Evolutionary conservation across 305 asterid species (phyloP), one percentile per base, ranked within the genome.

Genomic region (Euphrasia arctica): DNA sequence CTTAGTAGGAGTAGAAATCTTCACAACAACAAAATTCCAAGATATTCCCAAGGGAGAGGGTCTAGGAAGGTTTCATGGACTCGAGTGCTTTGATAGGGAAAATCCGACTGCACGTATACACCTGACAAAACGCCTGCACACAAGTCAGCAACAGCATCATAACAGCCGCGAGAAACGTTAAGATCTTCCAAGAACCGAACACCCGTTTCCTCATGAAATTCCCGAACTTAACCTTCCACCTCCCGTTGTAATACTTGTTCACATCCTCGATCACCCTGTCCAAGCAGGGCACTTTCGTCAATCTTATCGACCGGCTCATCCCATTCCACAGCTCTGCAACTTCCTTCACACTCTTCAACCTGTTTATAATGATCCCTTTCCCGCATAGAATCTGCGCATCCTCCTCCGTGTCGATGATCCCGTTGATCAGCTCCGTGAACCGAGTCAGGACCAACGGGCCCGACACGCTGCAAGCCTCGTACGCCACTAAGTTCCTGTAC

Each of bases 261-360:
- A 85, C 88, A 69, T 83, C 87, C 28, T 60, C 84, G 5, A 87
- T 85, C 70, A 77, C 81, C 25, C 68, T 65, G 43, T 84, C 95
- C 47, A 85, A 62, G 32, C 71, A 70, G 64, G 85, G 69, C 68
- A 85, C 90, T 50, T 81, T 85, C 8, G 92, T 85, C 80, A 83
- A 70, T 72, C 75, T 81, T 4, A 83, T 45, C 9, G 88, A 85
- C 72, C 72, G 81, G 36, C 80, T 75, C 95, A 83, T 87, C 69
- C 88, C 90, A 31, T 87, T 85, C 88, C 92, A 87, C 47, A 87
- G 15, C 5, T 78, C 72, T 5, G 90, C 88, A 62, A 78, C 85
- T 48, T 85, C 92, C 31, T 60, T 72, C 47, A 85, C 95, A 28
- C 81, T 78, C 83, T 85, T 83, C 80, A 85, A 45, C 7, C 60